These are phyloP conservation scores for Parastagonospora avenae DNA, from an alignment of 2,329 filamentous ascomycete species.

Conservation along the genomic window DNA sequence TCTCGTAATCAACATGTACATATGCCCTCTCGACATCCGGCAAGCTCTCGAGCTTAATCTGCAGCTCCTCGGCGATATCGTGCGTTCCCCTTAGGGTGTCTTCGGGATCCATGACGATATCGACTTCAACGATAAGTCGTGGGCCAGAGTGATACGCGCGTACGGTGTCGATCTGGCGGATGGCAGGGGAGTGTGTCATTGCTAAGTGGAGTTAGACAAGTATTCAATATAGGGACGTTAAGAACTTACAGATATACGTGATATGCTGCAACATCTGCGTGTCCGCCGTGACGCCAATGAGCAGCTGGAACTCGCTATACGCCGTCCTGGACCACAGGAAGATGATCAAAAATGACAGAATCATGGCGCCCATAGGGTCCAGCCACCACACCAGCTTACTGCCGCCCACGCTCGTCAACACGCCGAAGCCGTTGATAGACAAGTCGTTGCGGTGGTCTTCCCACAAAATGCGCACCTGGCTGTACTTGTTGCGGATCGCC, in stretches of 20 bases:
- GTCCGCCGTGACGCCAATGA: slow-evolving; percentile 87
- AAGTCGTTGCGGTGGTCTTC: slow-evolving; percentile 97
- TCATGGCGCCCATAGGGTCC: slow-evolving; percentile 87
- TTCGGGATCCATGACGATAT: slow-evolving; percentile 87
- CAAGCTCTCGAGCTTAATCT: slow-evolving; percentile 90
- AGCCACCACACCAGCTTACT: slow-evolving; percentile 92
- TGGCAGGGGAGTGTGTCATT: slow-evolving; percentile 81
- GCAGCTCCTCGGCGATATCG: slow-evolving; percentile 90
- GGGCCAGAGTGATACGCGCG: slow-evolving; percentile 90
- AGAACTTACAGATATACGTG: slow-evolving; percentile 78
- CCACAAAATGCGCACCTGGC: slow-evolving; percentile 90
- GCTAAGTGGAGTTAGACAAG: slow-evolving; percentile 43
- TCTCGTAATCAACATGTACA: slow-evolving; percentile 97
- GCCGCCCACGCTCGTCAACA: slow-evolving; percentile 89
- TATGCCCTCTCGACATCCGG: slow-evolving; percentile 93
- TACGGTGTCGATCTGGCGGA: slow-evolving; percentile 91
- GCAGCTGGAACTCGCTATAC: slow-evolving; percentile 84
- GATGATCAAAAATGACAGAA: slow-evolving; percentile 79
- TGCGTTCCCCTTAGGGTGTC: slow-evolving; percentile 79
- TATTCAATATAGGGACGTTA: background rate
- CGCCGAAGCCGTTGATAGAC: slow-evolving; percentile 93
- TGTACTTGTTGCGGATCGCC: slow-evolving; percentile 87
- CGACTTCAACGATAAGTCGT: slow-evolving; percentile 90
- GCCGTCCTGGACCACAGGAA: slow-evolving; percentile 83
- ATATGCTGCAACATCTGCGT: slow-evolving; percentile 89